Evolutionary conservation across 345 rosid genomes (phyloP).

Genomic region (Sisymbrium altissimum): DNA sequence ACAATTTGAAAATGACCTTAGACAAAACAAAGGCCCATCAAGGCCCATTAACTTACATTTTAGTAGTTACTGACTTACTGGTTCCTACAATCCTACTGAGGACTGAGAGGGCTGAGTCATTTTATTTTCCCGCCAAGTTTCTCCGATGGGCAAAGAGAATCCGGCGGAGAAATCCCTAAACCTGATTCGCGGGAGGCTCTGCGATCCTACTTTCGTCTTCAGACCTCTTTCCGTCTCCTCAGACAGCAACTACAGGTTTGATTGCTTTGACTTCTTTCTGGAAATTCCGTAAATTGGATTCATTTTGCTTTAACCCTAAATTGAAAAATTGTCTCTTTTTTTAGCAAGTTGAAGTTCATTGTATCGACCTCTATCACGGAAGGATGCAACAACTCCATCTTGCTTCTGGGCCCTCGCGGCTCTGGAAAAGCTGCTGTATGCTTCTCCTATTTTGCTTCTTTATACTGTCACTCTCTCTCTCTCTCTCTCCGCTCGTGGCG

Average conservation of each 20-base stretch:
- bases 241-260: slow-evolving; percentile 80
- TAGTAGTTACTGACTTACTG: no score
- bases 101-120: background rate
- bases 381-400: slow-evolving; percentile 84
- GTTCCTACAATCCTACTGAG: no score
- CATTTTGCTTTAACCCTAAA: background rate
- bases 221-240: slow-evolving; percentile 55
- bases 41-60: no score
- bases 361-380: slow-evolving; percentile 70
- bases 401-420: slow-evolving; percentile 93
- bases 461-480: background rate
- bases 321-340: background rate
- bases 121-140: slow-evolving; percentile 25
- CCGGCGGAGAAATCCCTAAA: slow-evolving; percentile 43
- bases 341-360: slow-evolving; percentile 73
- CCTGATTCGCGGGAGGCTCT: slow-evolving; percentile 65
- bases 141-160: slow-evolving; percentile 40
- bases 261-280: background rate
- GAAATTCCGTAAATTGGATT: background rate
- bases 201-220: slow-evolving; percentile 60
- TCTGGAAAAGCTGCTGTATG: slow-evolving; percentile 80
- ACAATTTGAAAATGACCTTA: background rate
- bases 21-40: background rate
- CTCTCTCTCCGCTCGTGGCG: background rate
- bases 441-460: background rate